Percentiles rank a stretch among this genome's conserved stretches.
Conservation (phyloP, 1,139 yeast genomes). For the Saccharomyces hybrid region DNA sequence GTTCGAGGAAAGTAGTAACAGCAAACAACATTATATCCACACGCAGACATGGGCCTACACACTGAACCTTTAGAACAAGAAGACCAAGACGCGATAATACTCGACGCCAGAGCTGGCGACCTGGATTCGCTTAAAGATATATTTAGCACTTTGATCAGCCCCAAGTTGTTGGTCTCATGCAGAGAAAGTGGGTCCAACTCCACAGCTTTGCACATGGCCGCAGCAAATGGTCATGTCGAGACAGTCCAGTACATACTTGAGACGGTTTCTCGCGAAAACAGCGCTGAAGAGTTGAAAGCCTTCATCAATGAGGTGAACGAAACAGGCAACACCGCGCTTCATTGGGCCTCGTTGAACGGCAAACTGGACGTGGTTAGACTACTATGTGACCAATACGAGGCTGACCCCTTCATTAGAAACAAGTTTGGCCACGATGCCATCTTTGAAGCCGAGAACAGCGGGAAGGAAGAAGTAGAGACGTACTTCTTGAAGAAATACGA, state of each 20-base stretch:
- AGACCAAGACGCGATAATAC: slow-evolving; percentile 72
- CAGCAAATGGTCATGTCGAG: slow-evolving; percentile 83
- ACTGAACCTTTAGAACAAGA: slow-evolving; percentile 44
- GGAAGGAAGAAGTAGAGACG: slow-evolving; percentile 55
- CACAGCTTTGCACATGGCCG: slow-evolving; percentile 88
- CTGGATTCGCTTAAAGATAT: slow-evolving; percentile 62
- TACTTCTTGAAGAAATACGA: slow-evolving; percentile 68
- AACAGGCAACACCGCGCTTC: slow-evolving; percentile 87
- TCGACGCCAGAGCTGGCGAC: slow-evolving; percentile 85
- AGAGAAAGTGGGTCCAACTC: slow-evolving; percentile 49
- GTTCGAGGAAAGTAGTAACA: not conserved
- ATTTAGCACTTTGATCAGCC: slow-evolving; percentile 54
- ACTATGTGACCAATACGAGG: slow-evolving; percentile 64
- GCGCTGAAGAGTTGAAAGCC: slow-evolving; percentile 38
- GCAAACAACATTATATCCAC: not conserved
- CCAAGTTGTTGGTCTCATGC: slow-evolving; percentile 40
- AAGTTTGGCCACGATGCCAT: slow-evolving; percentile 73
- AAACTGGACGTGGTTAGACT: slow-evolving; percentile 63
- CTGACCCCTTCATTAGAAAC: slow-evolving; percentile 77
- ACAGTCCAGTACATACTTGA: slow-evolving; percentile 55
- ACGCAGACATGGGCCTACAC: slow-evolving; percentile 30
- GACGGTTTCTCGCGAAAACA: slow-evolving; percentile 31
- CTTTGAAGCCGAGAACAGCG: slow-evolving; percentile 78
- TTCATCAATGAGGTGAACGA: slow-evolving; percentile 57
- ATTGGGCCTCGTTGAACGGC: slow-evolving; percentile 93